Evolutionary conservation across 306 rosid genomes (phyloP).

Genomic region (Aeschynomene evenia): DNA sequence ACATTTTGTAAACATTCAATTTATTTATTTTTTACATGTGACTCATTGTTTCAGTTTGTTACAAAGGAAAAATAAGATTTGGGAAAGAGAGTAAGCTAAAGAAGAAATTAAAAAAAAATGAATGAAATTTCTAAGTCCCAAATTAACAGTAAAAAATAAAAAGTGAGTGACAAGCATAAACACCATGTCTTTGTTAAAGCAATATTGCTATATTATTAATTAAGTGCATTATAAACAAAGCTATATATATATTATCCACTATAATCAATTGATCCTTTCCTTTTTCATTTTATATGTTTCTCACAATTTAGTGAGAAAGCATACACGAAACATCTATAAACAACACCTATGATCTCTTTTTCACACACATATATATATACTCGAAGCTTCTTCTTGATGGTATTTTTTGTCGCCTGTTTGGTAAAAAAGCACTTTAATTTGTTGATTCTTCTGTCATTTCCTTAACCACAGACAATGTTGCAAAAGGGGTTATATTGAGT

Average conservation of each 20-base stretch:
- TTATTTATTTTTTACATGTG: too few relatives aligned
- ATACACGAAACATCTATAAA: neutral
- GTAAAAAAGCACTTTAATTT: slow-evolving; percentile 22
- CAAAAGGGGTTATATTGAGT: neutral
- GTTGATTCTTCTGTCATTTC: slow-evolving; percentile 27
- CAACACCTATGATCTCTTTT: neutral
- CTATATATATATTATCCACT: neutral
- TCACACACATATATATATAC: too few relatives aligned
- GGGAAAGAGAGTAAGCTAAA: neutral
- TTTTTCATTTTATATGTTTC: neutral
- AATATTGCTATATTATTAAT: too few relatives aligned
- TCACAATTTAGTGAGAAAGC: neutral
- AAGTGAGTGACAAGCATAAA: too few relatives aligned
- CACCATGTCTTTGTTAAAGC: neutral
- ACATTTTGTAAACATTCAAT: too few relatives aligned
- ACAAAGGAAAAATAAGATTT: neutral
- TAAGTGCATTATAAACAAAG: neutral
- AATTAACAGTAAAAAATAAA: neutral
- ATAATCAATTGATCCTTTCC: neutral
- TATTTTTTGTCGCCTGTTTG: slow-evolving; percentile 5
- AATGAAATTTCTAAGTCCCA: neutral
- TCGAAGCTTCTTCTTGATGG: neutral
- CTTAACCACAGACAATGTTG: slow-evolving; percentile 28
- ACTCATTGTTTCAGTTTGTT: neutral
- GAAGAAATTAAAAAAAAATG: neutral